Base-by-base conservation (phyloP, 1,284 basidiomycete species). In the Trichosporon sp. region DNA sequence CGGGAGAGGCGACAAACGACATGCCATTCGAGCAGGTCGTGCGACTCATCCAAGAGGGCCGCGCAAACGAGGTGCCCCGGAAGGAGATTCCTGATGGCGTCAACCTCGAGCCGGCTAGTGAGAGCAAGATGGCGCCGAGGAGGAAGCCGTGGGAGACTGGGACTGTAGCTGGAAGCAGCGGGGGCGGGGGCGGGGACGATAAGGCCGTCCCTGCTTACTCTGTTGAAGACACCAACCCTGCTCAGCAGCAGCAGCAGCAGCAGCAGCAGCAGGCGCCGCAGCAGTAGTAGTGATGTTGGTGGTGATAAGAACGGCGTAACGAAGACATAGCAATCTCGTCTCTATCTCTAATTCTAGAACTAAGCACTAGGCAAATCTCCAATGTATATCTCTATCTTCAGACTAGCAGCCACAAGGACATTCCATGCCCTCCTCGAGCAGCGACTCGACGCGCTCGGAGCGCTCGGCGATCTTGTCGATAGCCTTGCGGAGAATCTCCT, bases 361-460 rank as follows among this genome's bases (percentile, higher is more conserved):
- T 46, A 29, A 27, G 49, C 40, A 21, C 16, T 21, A 44, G 40
- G 40, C 40, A 44, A 44, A 44, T 32, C 40, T n/a, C 40, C 19
- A 44, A 34, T 58, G 33, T 58, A 58, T 34, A 36, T 33, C 63
- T 37, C 16, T 14, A 37, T 37, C 10, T n/a, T n/a, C 16, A 7
- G 36, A 2, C n/a, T 37, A 75, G 46, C 67, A 73, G 32, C 75
- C 70, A 52, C 75, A 77, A 4, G 72, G 69, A 59, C 75, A 77
- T 57, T 69, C 72, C 61, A 71, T 69, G 13, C 75, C 72, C 56
- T 75, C 71, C 40, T 71, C 74, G 37, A 74, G 21, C 19, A 77
- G 58, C 5, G 64, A 56, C 62, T 77, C 75, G 56, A 77, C 64
- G 13, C 72, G 64, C 34, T 75, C 73, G 56, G 71, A 69, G 6